phyloP scores from a whole-genome alignment of 2,329 filamentous ascomycete species.

The Diaporthe amygdali region DNA sequence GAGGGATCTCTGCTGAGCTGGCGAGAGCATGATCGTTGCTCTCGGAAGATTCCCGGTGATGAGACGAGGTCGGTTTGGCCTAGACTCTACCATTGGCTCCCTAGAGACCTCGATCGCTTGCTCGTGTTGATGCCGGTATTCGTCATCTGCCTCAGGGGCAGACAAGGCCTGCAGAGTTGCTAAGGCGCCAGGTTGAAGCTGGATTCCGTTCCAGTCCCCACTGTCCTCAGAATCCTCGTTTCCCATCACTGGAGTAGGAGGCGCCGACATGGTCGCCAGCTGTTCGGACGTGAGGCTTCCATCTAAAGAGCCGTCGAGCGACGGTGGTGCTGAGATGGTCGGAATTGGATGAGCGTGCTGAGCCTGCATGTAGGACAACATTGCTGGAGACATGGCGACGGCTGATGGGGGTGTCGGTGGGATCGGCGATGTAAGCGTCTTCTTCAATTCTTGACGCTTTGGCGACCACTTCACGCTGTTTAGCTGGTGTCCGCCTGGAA shows the following conservation, averaged over 20 bases:
- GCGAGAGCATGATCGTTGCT: slow-evolving; percentile 41
- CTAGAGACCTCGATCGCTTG: slow-evolving; percentile 58
- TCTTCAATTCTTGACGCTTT: slow-evolving; percentile 41
- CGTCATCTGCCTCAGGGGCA: slow-evolving; percentile 57
- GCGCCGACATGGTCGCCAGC: slow-evolving; percentile 80
- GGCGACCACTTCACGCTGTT: slow-evolving; percentile 15
- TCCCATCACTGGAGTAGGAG: slow-evolving; percentile 79
- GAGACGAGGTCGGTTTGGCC: slow-evolving; percentile 55
- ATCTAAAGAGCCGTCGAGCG: slow-evolving; percentile 88
- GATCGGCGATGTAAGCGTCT: slow-evolving; percentile 61
- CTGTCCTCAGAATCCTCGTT: slow-evolving; percentile 58
- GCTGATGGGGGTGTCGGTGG: slow-evolving; percentile 68
- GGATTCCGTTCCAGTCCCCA: slow-evolving; percentile 73
- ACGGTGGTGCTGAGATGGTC: slow-evolving; percentile 80
- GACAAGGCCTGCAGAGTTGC: slow-evolving; percentile 80
- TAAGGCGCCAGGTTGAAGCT: slow-evolving; percentile 80
- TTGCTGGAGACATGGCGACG: slow-evolving; percentile 77
- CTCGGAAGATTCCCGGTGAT: slow-evolving; percentile 47
- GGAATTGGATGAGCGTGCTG: slow-evolving; percentile 71
- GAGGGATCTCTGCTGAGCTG: slow-evolving; percentile 62
- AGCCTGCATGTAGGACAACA: slow-evolving; percentile 72
- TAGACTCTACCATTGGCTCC: slow-evolving; percentile 54
- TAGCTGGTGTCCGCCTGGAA: slow-evolving; percentile 42
- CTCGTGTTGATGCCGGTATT: slow-evolving; percentile 63
- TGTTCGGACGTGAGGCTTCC: slow-evolving; percentile 90